Base-by-base conservation (phyloP, 2,329 filamentous ascomycete genomes). In the Saccharata proteae region DNA sequence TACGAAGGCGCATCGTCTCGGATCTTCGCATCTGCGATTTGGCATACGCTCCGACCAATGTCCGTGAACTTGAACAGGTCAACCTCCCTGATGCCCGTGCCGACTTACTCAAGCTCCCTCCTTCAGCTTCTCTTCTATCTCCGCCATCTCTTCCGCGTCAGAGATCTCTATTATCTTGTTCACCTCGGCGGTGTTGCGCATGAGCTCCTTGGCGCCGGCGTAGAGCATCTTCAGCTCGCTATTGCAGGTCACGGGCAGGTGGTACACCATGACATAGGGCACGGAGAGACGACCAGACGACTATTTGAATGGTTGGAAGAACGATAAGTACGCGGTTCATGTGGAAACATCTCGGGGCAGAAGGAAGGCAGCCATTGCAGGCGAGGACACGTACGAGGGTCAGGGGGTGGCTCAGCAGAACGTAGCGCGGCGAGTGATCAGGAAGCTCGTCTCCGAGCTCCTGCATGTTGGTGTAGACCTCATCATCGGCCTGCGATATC, bases 191-290 rank as follows among this genome's bases (percentile, higher is more conserved):
- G 83, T 92, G 51, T 83, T 93, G 41, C 86, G 75, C 79, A 96
- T 85, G 55, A 96, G 60, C 62, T 98, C 90, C 59, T 94, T 93
- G 25, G 90, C 90, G 22, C 86, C 81, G 17, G 90, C 90, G 55
- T 96, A 98, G 52, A 90, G 64, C 90, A 96, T 96, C 44, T 83
- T 75, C 50, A 80, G 65, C 50, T 86, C 81, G 43, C 70, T 74
- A 54, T 93, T 94, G 61, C 83, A 90, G 29, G 88, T 94, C 30
- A 78, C 80, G 6, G 90, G 90, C 14, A 96, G 74, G 61, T 93
- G 96, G 65, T 93, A 94, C 14, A 98, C 62, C 53, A 96, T 73
- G 27, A 94, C 84, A 54, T 98, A 98, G 7, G 90, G 90, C 3
- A 93, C 85, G 4, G 83, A 80, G 25, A 85, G 57, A 16, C 90